Base-by-base conservation (phyloP, 2,329 filamentous ascomycete genomes). In the Metarhizium rileyi region DNA sequence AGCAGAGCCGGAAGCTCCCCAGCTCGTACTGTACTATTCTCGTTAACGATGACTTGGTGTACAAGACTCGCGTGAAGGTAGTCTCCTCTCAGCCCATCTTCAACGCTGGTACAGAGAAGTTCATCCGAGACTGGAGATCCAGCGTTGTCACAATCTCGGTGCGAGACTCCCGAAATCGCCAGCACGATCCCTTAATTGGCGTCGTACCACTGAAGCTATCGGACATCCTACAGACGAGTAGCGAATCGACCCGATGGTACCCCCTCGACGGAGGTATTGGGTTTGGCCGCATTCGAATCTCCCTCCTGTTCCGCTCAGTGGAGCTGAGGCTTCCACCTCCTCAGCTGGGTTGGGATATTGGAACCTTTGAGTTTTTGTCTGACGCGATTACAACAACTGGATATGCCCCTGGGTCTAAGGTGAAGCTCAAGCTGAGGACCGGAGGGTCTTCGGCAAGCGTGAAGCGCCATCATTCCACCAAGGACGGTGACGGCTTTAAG, bases 11-110 rank as follows among this genome's bases (percentile, higher is more conserved):
- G 55, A 77, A 84, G 46, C 72, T 97, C 27, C 93, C 93, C 0
- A 95, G 86, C 53, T 87, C 88, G 36, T 98, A 98, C 69, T 96
- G 90, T 70, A 96, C 90, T 1, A 90, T 98, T 49, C 70, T 93
- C 10, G 75, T 87, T 65, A 96, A 96, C 57, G 91, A 97, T 60
- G 83, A 94, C 59, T 69, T 95, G 57, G 79, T 90, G 18, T 97
- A 96, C 73, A 90, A 91, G 61, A 97, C 91, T n/a, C 81, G 93
- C 61, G 81, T 88, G 33, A 97, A 98, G 73, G 90, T 90, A 4
- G 86, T 95, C 7, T 94, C 87, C 33, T 94, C 88, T 47, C 90
- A 94, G 64, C 93, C 93, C 1, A 96, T 97, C 55, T 97, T 95
- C 76, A 96, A 97, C 59, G 90, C 93, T 3, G 91, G 91, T 52